Percentiles rank a stretch among this genome's conserved stretches.
These are phyloP conservation scores for Simmondsia chinensis DNA, from an alignment of 148 eudicot species.

Conservation along the genomic window DNA sequence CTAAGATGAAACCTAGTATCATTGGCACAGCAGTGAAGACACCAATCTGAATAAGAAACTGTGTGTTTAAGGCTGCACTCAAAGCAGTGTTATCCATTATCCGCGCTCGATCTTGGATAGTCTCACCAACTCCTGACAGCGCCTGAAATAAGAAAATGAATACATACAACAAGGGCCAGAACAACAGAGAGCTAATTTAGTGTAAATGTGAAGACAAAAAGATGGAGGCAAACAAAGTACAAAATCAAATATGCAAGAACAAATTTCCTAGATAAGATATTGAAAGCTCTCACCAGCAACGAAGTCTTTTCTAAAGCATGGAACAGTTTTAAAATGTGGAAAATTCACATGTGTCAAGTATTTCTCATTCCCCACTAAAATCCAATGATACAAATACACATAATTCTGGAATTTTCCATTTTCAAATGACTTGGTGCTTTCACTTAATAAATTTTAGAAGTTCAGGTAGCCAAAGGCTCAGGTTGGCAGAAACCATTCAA, in stretches of 20 bases:
- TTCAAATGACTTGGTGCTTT: too few species aligned
- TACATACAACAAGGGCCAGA: background rate
- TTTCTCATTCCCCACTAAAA: too few species aligned
- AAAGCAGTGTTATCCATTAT: constrained; percentile 62
- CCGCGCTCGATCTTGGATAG: constrained; percentile 45
- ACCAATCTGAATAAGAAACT: constrained; percentile 96
- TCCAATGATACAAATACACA: too few species aligned
- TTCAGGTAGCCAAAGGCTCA: background rate
- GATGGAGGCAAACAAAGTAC: background rate
- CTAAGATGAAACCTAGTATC: constrained; percentile 88
- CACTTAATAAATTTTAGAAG: too few species aligned
- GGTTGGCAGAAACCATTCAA: too few species aligned
- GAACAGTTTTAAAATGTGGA: background rate
- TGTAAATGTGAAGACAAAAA: background rate
- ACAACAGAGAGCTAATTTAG: background rate
- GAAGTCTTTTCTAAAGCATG: too few species aligned
- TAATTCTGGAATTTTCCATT: too few species aligned
- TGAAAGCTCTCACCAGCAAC: too few species aligned
- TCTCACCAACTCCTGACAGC: constrained; percentile 87
- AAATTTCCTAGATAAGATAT: background rate
- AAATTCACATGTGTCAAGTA: background rate
- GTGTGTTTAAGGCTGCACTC: constrained; percentile 83
- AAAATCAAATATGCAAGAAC: too few species aligned
- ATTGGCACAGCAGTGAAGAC: constrained; percentile 94
- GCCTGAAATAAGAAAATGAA: constrained; percentile 43